phyloP scores from a whole-genome alignment of 108 stramenopile genomes.

The Cyclotella atomus region DNA sequence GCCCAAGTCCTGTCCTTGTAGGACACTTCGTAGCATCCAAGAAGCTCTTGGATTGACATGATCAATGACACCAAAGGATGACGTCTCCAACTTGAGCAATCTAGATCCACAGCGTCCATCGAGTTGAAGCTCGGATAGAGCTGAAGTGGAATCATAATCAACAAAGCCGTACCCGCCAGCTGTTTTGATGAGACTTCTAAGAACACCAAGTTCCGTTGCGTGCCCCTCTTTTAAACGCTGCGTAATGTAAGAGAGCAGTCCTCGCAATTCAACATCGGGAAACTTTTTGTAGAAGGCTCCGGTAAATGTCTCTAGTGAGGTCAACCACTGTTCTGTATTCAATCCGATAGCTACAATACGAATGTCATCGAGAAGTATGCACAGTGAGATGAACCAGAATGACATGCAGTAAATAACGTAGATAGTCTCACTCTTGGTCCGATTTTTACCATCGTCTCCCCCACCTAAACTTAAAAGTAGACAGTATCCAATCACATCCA shows the following conservation, averaged over 20 bases:
- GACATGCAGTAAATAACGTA: background rate
- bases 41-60: conserved; percentile 63
- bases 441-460: conserved; percentile 52
- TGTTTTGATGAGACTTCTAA: conserved; percentile 77
- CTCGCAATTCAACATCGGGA: conserved; percentile 80
- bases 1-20: conserved; percentile 74
- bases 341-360: conserved; percentile 75
- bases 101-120: conserved; percentile 76
- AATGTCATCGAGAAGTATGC: background rate
- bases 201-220: conserved; percentile 80
- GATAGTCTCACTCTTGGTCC: conserved; percentile 66
- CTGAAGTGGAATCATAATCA: conserved; percentile 80
- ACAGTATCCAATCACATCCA: conserved; percentile 89
- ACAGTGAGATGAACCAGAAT: background rate
- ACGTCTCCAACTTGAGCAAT: conserved; percentile 79
- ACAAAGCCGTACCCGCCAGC: conserved; percentile 84
- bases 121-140: conserved; percentile 73
- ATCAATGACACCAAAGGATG: conserved; percentile 87
- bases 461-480: conserved; percentile 76
- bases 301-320: conserved; percentile 81
- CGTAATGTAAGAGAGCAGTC: conserved; percentile 73
- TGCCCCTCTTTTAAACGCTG: conserved; percentile 63
- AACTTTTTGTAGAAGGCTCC: conserved; percentile 82
- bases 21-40: conserved; percentile 51
- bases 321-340: conserved; percentile 88